A percentile compares a stretch with the other conserved stretches of the same genome.
Evolutionary conservation across 306 rosid species (phyloP).

Genomic region (Alnus glutinosa): DNA sequence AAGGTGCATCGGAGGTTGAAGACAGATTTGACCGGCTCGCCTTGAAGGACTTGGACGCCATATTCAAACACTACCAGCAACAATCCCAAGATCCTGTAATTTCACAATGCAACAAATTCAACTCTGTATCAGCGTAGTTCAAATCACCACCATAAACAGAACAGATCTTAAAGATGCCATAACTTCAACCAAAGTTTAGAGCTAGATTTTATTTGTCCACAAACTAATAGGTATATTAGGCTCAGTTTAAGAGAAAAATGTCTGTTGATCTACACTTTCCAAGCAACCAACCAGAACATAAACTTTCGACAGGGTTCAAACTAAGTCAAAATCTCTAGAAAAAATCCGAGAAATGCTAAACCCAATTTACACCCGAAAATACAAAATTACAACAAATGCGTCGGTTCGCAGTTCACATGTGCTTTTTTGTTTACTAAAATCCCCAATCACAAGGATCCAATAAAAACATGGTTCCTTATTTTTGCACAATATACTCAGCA

Average conservation of each 20-base stretch:
- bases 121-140: conserved; percentile 25
- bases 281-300: conserved; percentile 25
- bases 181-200: conserved; percentile 18
- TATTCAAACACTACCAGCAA: conserved; percentile 31
- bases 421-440: background rate
- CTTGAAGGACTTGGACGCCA: conserved; percentile 70
- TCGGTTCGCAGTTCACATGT: background rate
- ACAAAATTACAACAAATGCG: too few relatives aligned
- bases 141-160: background rate
- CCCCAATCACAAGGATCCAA: background rate
- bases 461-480: background rate
- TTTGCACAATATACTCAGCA: background rate
- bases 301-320: background rate
- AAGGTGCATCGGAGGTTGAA: conserved; percentile 52
- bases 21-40: conserved; percentile 63
- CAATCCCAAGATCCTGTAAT: conserved; percentile 35
- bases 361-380: too few relatives aligned
- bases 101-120: conserved; percentile 27
- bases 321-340: background rate
- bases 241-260: background rate
- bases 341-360: background rate
- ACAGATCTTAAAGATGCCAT: conserved; percentile 4
- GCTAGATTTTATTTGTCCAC: conserved; percentile 15
- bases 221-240: background rate
- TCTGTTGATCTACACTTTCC: background rate